phyloP scores from a whole-genome alignment of 2,329 filamentous ascomycete species.

The Monilinia fructigena region DNA sequence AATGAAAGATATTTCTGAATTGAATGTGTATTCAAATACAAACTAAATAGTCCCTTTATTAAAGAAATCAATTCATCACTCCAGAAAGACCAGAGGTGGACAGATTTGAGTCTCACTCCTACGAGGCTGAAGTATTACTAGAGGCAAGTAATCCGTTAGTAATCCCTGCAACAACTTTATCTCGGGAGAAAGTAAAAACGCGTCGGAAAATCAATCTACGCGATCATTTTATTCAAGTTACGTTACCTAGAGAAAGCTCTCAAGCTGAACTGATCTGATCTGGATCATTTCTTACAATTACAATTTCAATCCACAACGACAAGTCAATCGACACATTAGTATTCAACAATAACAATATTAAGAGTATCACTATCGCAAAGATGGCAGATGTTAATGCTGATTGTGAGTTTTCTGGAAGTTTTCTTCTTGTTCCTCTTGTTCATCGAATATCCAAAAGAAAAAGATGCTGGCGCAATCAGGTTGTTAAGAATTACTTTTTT shows the following conservation, averaged over 20 bases:
- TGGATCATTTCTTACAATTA: neutral
- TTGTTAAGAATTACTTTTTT: neutral
- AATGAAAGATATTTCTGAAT: neutral
- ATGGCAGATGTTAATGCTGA: constrained; percentile 32
- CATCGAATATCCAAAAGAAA: neutral
- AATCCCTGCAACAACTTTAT: constrained; percentile 6
- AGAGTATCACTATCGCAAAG: constrained; percentile 18
- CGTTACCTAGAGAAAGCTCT: neutral
- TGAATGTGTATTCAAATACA: neutral
- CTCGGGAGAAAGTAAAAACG: neutral
- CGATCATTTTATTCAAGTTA: constrained; percentile 6
- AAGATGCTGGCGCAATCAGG: neutral
- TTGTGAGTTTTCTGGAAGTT: constrained; percentile 29
- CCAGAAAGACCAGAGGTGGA: constrained; percentile 21
- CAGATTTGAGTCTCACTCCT: constrained; percentile 21
- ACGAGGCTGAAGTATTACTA: constrained; percentile 14
- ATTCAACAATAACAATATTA: neutral
- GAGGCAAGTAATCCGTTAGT: neutral
- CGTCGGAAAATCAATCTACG: constrained; percentile 31
- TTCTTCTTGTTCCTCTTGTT: neutral
- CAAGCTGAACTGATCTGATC: neutral
- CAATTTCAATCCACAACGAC: constrained; percentile 11
- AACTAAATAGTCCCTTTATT: constrained; percentile 12
- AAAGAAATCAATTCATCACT: constrained; percentile 18
- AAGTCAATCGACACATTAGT: neutral